phyloP scores from a whole-genome alignment of 768 basidiomycete genomes.

The Cyclocybe aegerita region DNA sequence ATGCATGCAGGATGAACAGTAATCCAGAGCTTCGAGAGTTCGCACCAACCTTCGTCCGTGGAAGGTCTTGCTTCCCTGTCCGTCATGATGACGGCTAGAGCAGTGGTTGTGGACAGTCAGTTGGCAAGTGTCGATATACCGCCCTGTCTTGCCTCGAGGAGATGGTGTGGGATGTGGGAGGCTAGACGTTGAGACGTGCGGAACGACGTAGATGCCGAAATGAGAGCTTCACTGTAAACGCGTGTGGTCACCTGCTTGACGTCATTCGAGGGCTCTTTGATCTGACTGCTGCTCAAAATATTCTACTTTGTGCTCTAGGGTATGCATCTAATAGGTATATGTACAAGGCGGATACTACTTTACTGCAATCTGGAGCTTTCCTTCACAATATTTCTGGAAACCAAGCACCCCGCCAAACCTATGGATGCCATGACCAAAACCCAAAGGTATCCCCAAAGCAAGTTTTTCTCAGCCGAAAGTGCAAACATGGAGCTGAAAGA shows the following conservation, averaged over 20 bases:
- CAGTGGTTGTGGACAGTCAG: constrained; percentile 2
- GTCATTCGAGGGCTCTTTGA: too few species aligned
- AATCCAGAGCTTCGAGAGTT: not conserved
- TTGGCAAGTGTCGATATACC: constrained; percentile 6
- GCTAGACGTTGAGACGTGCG: not conserved
- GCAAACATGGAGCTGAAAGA: constrained; percentile 20
- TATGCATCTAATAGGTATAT: not conserved
- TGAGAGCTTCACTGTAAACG: not conserved
- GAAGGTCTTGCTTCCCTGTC: constrained; percentile 54
- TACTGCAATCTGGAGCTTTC: constrained; percentile 11
- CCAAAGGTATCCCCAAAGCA: constrained; percentile 23
- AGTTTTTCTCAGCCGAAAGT: constrained; percentile 11
- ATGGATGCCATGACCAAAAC: constrained; percentile 23
- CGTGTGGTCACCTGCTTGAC: too few species aligned
- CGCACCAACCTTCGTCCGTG: constrained; percentile 52
- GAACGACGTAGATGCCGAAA: not conserved
- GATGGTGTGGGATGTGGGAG: constrained; percentile 14
- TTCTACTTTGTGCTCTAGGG: not conserved
- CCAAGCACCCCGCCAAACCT: constrained; percentile 15
- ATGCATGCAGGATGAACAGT: not conserved
- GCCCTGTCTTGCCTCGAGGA: constrained; percentile 18
- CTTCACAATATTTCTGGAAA: constrained; percentile 21
- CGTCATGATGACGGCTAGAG: constrained; percentile 42
- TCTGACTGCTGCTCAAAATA: too few species aligned
- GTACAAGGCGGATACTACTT: not conserved